Conservation (phyloP, 2,329 filamentous ascomycete genomes). For the Pestalotiopsis fici region DNA sequence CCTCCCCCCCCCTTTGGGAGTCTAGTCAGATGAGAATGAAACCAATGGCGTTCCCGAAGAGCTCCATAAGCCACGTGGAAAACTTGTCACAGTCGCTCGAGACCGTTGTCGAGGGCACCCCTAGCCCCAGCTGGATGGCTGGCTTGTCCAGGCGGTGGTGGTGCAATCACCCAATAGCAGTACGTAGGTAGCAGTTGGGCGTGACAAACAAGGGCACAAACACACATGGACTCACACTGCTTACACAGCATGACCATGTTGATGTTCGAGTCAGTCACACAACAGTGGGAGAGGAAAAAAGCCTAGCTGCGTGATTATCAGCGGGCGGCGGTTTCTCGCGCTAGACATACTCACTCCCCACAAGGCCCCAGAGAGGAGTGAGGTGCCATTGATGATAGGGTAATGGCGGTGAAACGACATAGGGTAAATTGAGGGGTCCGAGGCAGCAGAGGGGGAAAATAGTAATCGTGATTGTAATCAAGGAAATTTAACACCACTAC, state of each 20-base stretch:
- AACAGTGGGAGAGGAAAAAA: background rate
- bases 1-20: background rate
- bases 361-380: background rate
- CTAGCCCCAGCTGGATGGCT: background rate
- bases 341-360: background rate
- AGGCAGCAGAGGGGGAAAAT: background rate
- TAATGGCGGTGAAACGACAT: background rate
- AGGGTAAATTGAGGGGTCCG: background rate
- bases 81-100: conserved; percentile 3
- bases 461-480: background rate
- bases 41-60: conserved; percentile 3
- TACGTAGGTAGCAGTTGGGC: too few species aligned
- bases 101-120: background rate
- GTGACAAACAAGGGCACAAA: too few species aligned
- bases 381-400: background rate
- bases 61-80: conserved; percentile 8
- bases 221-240: too few species aligned
- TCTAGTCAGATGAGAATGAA: background rate
- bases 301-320: background rate
- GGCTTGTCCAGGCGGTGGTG: background rate
- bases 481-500: background rate
- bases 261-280: conserved; percentile 1
- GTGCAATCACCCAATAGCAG: background rate
- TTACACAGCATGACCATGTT: background rate
- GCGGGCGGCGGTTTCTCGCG: background rate